Percentiles rank a stretch among this genome's conserved stretches.
Conservation (phyloP, 495 filamentous ascomycete species). For the Opeltia flavorubescens region DNA sequence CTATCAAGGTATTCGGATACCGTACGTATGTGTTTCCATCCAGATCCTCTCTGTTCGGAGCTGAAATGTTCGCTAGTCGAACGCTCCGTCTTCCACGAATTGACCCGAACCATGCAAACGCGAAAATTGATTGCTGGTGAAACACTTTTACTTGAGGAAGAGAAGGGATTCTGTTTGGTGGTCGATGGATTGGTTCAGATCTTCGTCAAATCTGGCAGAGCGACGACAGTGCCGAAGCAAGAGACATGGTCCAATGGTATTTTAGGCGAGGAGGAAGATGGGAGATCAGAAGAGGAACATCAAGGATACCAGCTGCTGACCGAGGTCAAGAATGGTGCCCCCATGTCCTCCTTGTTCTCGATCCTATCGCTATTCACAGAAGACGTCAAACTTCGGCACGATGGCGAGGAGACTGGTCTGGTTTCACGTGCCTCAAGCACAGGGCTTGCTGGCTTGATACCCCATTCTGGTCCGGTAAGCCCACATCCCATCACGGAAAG, state of each 20-base stretch:
- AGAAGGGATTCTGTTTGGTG: slow-evolving; percentile 94
- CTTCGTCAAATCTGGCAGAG: slow-evolving; percentile 80
- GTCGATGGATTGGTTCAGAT: slow-evolving; percentile 96
- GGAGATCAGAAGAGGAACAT: slow-evolving; percentile 39
- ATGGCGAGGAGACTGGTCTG: slow-evolving; percentile 38
- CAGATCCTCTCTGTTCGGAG: neutral
- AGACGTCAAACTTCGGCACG: slow-evolving; percentile 64
- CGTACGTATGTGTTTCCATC: slow-evolving; percentile 16
- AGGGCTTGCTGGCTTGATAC: slow-evolving; percentile 19
- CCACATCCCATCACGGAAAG: slow-evolving; percentile 27
- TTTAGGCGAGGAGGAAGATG: slow-evolving; percentile 45
- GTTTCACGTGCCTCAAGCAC: slow-evolving; percentile 30
- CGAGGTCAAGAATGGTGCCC: slow-evolving; percentile 94
- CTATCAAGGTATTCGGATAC: slow-evolving; percentile 99
- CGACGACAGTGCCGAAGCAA: slow-evolving; percentile 29
- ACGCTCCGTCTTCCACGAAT: slow-evolving; percentile 89
- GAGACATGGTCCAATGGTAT: slow-evolving; percentile 15
- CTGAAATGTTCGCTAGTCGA: slow-evolving; percentile 38
- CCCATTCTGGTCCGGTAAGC: slow-evolving; percentile 33
- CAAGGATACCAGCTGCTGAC: slow-evolving; percentile 88
- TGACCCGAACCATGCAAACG: slow-evolving; percentile 96
- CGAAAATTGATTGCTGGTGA: slow-evolving; percentile 91
- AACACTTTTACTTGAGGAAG: slow-evolving; percentile 86
- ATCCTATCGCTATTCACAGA: slow-evolving; percentile 95
- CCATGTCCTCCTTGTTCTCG: slow-evolving; percentile 96